Conservation (phyloP, 73 alveolate genomes). For the Uronychia binucleata region DNA sequence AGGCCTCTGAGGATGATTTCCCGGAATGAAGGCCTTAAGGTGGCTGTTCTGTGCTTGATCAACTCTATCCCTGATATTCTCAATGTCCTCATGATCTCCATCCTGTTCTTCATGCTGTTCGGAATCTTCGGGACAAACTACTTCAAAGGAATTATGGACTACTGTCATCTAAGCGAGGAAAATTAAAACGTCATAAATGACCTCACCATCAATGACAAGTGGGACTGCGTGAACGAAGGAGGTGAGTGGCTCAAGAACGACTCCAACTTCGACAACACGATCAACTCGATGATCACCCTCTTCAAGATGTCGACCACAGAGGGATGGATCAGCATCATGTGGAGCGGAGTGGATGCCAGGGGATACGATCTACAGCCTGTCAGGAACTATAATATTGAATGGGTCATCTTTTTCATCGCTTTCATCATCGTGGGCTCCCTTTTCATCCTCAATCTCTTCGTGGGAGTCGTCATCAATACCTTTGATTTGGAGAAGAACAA, state of each 20-base stretch:
- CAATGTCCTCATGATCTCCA: slow-evolving; percentile 45
- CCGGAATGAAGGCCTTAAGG: background rate
- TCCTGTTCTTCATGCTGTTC: slow-evolving; percentile 57
- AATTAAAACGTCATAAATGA: too few relatives aligned
- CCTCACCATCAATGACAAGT: background rate
- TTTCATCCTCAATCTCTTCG: slow-evolving; percentile 60
- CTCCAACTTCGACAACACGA: slow-evolving; percentile 83
- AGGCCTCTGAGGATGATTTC: slow-evolving; percentile 19
- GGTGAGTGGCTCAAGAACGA: slow-evolving; percentile 60
- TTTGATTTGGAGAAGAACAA: slow-evolving; percentile 70
- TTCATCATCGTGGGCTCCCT: slow-evolving; percentile 52
- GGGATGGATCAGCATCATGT: slow-evolving; percentile 94
- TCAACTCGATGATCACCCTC: slow-evolving; percentile 76
- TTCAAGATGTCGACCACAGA: slow-evolving; percentile 76
- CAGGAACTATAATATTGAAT: slow-evolving; percentile 20
- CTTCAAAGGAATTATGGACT: slow-evolving; percentile 64
- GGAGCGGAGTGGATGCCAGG: slow-evolving; percentile 40
- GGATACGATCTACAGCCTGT: slow-evolving; percentile 23
- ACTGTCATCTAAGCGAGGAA: slow-evolving; percentile 45
- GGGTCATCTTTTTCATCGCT: slow-evolving; percentile 44
- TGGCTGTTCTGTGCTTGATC: slow-evolving; percentile 58
- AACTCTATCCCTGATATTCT: slow-evolving; percentile 53
- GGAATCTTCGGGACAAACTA: slow-evolving; percentile 63
- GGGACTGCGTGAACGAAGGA: slow-evolving; percentile 34
- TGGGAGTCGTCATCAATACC: slow-evolving; percentile 60